phyloP scores from a whole-genome alignment of 495 filamentous ascomycete species.

The Annulohypoxylon stygium region DNA sequence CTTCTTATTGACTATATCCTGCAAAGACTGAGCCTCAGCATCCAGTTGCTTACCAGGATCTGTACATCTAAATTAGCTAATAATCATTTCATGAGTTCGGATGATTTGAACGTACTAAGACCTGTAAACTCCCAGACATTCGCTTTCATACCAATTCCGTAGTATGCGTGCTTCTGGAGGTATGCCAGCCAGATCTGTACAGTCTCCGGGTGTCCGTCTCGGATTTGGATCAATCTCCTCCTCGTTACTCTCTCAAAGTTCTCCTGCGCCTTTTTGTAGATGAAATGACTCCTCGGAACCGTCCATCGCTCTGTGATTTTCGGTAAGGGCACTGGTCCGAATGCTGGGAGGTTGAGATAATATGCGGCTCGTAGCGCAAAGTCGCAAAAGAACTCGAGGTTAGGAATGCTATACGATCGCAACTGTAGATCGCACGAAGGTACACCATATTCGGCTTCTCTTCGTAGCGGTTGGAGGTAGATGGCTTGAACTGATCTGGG shows the following conservation, averaged over 20 bases:
- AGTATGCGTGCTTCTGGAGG: constrained; percentile 87
- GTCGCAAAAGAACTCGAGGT: constrained; percentile 94
- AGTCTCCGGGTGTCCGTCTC: constrained; percentile 88
- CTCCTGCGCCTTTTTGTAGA: constrained; percentile 97
- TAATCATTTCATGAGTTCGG: background rate
- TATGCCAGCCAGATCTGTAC: constrained; percentile 94
- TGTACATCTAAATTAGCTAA: constrained; percentile 53
- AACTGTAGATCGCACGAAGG: constrained; percentile 92
- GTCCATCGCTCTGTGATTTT: constrained; percentile 92
- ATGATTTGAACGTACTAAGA: constrained; percentile 65
- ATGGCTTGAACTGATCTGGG: constrained; percentile 85
- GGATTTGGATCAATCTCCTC: constrained; percentile 89
- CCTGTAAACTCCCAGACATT: constrained; percentile 91
- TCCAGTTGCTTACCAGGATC: constrained; percentile 78
- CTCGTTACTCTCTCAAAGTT: constrained; percentile 95
- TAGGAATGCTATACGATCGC: constrained; percentile 89
- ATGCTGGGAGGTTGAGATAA: constrained; percentile 88
- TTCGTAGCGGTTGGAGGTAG: constrained; percentile 86
- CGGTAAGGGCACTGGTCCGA: constrained; percentile 89
- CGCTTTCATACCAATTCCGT: constrained; percentile 98
- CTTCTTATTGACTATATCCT: constrained; percentile 70
- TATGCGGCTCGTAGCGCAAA: constrained; percentile 96
- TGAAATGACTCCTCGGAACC: constrained; percentile 88
- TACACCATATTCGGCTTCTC: constrained; percentile 76
- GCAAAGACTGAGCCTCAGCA: constrained; percentile 66